Base-by-base conservation (phyloP, 148 eudicot genomes). In the Beta vulgaris region DNA sequence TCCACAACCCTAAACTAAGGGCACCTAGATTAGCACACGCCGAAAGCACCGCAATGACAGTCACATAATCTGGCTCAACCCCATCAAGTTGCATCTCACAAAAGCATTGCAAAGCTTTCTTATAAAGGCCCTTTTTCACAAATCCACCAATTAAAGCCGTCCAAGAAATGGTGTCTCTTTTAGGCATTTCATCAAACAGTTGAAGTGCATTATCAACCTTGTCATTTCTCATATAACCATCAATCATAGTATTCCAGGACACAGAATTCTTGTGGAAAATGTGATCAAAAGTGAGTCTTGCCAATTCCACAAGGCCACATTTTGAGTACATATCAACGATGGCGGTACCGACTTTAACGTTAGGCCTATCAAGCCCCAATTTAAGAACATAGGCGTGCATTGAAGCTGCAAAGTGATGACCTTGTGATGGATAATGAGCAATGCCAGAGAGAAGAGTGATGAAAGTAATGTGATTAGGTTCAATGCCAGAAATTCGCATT, bases 221-320 rank as follows among this genome's bases (percentile, higher is more conserved):
- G 0, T 86, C 93, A 74, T 84, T 86, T 55, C 89, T 86, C 93
- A 87, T 86, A 68, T 84, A 89, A 79, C 93, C 93, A 80, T 88
- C 83, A 72, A 90, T 79, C 91, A 90, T 83, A 42, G 87, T 87
- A 58, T 88, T 92, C 98, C 96, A 92, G 62, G 93, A 68, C 16
- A 90, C 78, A n/a, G 79, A 79, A 79, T 92, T 90, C 77, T 80
- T 92, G 3, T 18, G 57, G 16, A 49, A 21, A 72, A 90, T 82
- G 62, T 78, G 81, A 59, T 88, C 87, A 69, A 92, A 90, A 68
- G 81, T 54, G 73, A 79, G 35, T 74, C 86, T 76, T 12, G 93
- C 96, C 0, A 78, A 78, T 11, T 84, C 90, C 31, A 88, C 69
- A 7, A 75, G 42, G 14, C 85, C 81, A 14, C 78, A 73, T 77